These are phyloP conservation scores for Apiotrichum gracile DNA, from an alignment of 1,284 basidiomycete genomes.

Conservation along the genomic window DNA sequence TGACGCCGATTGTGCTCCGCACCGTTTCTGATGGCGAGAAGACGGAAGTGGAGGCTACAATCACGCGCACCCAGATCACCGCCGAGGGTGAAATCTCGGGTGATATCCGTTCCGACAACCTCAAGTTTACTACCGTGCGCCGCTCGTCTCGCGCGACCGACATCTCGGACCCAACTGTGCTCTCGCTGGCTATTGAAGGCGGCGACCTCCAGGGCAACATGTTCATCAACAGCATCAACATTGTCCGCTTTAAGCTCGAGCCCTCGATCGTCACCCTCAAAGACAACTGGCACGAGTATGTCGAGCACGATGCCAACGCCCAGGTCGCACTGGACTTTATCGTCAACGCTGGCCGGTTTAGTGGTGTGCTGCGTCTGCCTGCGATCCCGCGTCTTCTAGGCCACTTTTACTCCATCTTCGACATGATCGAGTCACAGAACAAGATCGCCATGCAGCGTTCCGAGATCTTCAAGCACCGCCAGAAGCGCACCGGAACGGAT, in stretches of 20 bases:
- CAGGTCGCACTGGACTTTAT: slow-evolving; percentile 70
- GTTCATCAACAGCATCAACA: slow-evolving; percentile 68
- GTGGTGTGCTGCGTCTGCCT: slow-evolving; percentile 62
- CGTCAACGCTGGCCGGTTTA: slow-evolving; percentile 65
- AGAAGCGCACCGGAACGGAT: slow-evolving; percentile 51
- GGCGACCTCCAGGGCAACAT: slow-evolving; percentile 63
- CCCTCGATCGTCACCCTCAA: slow-evolving; percentile 67
- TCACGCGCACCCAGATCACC: slow-evolving; percentile 58
- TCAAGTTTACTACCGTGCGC: slow-evolving; percentile 68
- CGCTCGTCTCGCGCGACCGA: slow-evolving; percentile 48
- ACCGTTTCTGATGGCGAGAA: slow-evolving; percentile 37
- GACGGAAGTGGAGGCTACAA: slow-evolving; percentile 55
- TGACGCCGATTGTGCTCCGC: slow-evolving; percentile 52
- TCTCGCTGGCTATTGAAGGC: slow-evolving; percentile 69
- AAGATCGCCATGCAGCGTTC: slow-evolving; percentile 48
- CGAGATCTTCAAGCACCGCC: slow-evolving; percentile 66
- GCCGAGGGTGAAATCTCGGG: slow-evolving; percentile 74
- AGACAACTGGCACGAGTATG: slow-evolving; percentile 71
- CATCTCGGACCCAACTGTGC: slow-evolving; percentile 50
- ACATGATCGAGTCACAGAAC: slow-evolving; percentile 62
- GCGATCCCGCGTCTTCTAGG: slow-evolving; percentile 39
- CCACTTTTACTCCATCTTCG: slow-evolving; percentile 37
- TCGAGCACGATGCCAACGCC: slow-evolving; percentile 50
- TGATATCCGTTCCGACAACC: slow-evolving; percentile 59
- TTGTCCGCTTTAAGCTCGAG: slow-evolving; percentile 75